Conservation (phyloP, 2,329 filamentous ascomycete genomes). For the Thielaviopsis punctulata region DNA sequence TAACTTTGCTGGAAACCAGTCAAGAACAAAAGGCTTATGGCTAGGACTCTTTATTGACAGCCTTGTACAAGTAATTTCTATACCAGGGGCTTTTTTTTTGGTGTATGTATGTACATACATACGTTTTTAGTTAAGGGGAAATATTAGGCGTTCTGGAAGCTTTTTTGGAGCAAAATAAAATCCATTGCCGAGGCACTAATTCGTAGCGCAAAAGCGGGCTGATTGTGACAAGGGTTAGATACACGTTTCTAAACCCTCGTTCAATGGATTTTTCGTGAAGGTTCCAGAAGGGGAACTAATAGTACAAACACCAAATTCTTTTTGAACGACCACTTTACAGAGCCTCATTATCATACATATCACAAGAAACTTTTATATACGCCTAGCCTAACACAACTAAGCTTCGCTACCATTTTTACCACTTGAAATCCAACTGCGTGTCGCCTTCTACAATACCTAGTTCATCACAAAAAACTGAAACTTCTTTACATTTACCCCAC, state of each 20-base stretch:
- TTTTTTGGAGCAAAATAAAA: neutral
- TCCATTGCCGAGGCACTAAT: neutral
- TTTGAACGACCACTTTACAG: neutral
- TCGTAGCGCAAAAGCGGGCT: neutral
- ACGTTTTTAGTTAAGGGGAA: neutral
- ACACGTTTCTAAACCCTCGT: neutral
- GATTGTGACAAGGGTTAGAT: conserved; percentile 1
- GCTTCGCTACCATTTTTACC: neutral
- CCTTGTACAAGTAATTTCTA: neutral
- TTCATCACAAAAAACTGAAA: neutral
- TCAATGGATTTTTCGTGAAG: conserved; percentile 9
- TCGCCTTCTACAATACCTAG: neutral
- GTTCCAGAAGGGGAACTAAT: conserved; percentile 10
- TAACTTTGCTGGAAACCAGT: neutral
- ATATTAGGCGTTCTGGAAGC: neutral
- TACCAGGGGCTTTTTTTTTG: neutral
- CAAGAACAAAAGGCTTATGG: neutral
- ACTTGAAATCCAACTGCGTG: neutral
- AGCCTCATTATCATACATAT: neutral
- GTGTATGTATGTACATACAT: no score
- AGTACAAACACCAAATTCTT: neutral
- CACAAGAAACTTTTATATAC: neutral
- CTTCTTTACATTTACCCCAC: conserved; percentile 7
- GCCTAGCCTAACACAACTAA: neutral
- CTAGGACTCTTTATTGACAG: neutral